Base-by-base conservation (phyloP, 495 filamentous ascomycete species). In the Beverwykella pulmonaria region DNA sequence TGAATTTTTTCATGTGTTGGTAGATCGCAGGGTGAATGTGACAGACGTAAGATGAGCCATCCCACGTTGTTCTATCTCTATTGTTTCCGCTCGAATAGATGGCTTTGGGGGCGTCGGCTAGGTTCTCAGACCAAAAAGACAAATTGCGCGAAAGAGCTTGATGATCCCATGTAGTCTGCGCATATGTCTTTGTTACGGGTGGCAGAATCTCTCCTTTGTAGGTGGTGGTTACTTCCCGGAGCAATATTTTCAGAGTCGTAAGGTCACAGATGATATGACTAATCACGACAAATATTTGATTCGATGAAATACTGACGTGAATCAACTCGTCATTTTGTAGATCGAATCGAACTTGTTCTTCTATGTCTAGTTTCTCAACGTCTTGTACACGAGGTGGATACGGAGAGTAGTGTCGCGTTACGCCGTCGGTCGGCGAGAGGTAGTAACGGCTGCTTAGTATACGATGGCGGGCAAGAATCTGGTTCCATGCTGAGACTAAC, bases 221-320 rank as follows among this genome's bases (percentile, higher is more conserved):
- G 17, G 61, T 8, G 8, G 12, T 2, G 8, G n/a, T 15, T 3
- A 69, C 70, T 57, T 78, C 74, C 12, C 48, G 34, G 0, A 78
- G 54, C 12, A 76, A 30, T 0, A 65, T 49, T 30, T 63, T 32
- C 20, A 78, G 62, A 5, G 74, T 65, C 3, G 73, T 74, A 0
- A 70, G 52, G 25, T 78, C 76, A n/a, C 53, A 56, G 30, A 76
- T 68, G 39, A 76, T 74, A 49, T 78, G 76, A 53, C 73, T 76
- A 2, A 70, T 44, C 0, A 68, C 54, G 26, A 74, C 65, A 0
- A 74, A 6, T 23, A 75, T 47, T 9, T 39, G 25, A 0, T 54
- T 60, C 2, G 44, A 26, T 9, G 73, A 63, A 6, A 44, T 44
- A 2, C 6, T 7, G 17, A 44, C 39, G 17, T 14, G 39, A n/a